A percentile compares a stretch with the other conserved stretches of the same genome.
Conservation (phyloP, 495 filamentous ascomycete genomes). For the Aspergillus hancockii region DNA sequence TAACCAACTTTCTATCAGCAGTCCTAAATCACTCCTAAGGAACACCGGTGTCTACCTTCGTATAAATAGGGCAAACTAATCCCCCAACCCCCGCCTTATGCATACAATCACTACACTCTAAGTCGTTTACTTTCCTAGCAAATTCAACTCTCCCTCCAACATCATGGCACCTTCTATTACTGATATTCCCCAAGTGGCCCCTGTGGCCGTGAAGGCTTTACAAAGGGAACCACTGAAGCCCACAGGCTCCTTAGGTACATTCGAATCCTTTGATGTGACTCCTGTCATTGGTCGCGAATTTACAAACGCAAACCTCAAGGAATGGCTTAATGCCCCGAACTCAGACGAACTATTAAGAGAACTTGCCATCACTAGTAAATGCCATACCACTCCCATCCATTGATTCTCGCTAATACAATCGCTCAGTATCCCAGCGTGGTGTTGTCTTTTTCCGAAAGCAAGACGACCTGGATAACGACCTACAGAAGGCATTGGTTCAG, state of each 20-base stretch:
- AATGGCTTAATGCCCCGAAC: conserved; percentile 53
- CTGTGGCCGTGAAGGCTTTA: not conserved
- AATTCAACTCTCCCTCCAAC: not conserved
- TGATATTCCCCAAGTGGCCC: not conserved
- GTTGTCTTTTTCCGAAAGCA: conserved; percentile 77
- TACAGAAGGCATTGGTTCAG: conserved; percentile 63
- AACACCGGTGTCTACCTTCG: too few relatives aligned
- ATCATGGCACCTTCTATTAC: not conserved
- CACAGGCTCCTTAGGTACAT: conserved; percentile 40
- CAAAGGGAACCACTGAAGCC: conserved; percentile 19
- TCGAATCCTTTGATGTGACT: conserved; percentile 24
- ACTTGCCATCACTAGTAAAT: conserved; percentile 49
- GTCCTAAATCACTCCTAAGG: too few relatives aligned
- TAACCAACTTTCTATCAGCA: too few relatives aligned
- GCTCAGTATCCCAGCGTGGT: conserved; percentile 66
- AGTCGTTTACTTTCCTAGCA: too few relatives aligned
- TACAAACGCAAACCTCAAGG: conserved; percentile 42
- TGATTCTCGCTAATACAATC: not conserved
- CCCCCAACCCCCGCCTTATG: too few relatives aligned
- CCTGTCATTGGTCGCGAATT: conserved; percentile 59
- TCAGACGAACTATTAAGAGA: conserved; percentile 59
- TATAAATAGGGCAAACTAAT: too few relatives aligned
- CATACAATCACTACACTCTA: too few relatives aligned
- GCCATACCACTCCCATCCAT: conserved; percentile 14
- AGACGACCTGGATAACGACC: conserved; percentile 58